Percentiles rank a stretch among this genome's conserved stretches.
phyloP scores from a whole-genome alignment of 2,329 filamentous ascomycete species.

The Pleoardoris graminearum region DNA sequence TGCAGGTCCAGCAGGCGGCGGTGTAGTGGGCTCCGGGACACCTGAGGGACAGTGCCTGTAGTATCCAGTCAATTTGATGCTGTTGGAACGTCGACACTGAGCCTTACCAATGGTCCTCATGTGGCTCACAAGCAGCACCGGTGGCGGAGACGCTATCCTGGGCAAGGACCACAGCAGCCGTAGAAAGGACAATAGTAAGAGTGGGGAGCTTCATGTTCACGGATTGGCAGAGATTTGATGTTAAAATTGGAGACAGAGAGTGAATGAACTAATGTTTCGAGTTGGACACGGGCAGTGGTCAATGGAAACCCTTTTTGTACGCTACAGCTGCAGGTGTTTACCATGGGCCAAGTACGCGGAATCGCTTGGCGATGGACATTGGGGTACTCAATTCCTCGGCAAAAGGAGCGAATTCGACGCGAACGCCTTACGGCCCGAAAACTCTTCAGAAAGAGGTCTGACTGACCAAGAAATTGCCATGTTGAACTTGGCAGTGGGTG shows the following conservation, averaged over 20 bases:
- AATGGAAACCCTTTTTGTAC: not conserved
- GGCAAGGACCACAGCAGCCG: conserved; percentile 11
- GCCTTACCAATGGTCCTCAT: conserved; percentile 10
- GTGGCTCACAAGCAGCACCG: conserved; percentile 7
- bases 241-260: not conserved
- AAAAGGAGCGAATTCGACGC: not conserved
- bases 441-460: not conserved
- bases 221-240: not conserved
- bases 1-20: conserved; percentile 1
- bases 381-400: conserved; percentile 5
- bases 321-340: not conserved
- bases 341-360: not conserved
- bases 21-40: conserved; percentile 9
- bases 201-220: conserved; percentile 6
- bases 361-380: conserved; percentile 8
- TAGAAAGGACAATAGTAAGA: conserved; percentile 11
- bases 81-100: not conserved
- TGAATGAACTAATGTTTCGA: not conserved
- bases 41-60: conserved; percentile 10
- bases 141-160: conserved; percentile 7
- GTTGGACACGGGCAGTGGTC: not conserved
- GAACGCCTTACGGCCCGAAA: not conserved
- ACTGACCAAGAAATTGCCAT: not conserved
- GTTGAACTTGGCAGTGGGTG: not conserved
- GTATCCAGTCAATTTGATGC: not conserved